Percentiles rank a stretch among this genome's conserved stretches.
Conservation (phyloP, 257 asterid genomes). For the Paraleonurus japonicus region DNA sequence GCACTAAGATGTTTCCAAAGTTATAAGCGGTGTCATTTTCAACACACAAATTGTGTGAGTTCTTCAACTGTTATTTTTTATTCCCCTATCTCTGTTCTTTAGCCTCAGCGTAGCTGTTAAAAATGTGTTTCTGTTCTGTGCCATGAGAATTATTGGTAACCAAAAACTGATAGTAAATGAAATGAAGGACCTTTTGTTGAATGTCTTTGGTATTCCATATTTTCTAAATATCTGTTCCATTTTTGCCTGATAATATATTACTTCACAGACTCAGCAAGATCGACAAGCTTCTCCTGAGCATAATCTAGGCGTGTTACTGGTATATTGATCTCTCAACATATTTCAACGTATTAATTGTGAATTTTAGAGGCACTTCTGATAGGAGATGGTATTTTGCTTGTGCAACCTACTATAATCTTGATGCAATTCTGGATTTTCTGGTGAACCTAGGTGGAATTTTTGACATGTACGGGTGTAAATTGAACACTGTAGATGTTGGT, state of each 20-base stretch:
- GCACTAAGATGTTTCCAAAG: background rate
- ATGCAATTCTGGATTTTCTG: conserved; percentile 14
- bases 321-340: conserved; percentile 23
- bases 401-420: conserved; percentile 17
- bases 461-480: conserved; percentile 85
- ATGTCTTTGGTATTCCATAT: background rate
- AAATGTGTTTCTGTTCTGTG: background rate
- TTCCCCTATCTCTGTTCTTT: background rate
- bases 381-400: background rate
- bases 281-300: conserved; percentile 63
- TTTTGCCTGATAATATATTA: conserved; percentile 19
- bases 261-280: conserved; percentile 54
- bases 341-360: background rate
- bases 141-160: background rate
- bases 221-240: background rate
- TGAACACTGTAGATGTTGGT: conserved; percentile 85
- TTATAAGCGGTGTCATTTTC: background rate
- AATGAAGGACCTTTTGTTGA: background rate
- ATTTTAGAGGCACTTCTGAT: background rate
- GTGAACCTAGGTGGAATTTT: conserved; percentile 73
- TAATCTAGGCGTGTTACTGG: conserved; percentile 92
- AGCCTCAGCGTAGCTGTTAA: background rate
- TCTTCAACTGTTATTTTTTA: background rate
- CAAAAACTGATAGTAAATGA: conserved; percentile 5
- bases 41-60: background rate